These are phyloP conservation scores for Biscogniauxia mediterranea DNA, from an alignment of 2,329 filamentous ascomycete genomes.

Conservation along the genomic window DNA sequence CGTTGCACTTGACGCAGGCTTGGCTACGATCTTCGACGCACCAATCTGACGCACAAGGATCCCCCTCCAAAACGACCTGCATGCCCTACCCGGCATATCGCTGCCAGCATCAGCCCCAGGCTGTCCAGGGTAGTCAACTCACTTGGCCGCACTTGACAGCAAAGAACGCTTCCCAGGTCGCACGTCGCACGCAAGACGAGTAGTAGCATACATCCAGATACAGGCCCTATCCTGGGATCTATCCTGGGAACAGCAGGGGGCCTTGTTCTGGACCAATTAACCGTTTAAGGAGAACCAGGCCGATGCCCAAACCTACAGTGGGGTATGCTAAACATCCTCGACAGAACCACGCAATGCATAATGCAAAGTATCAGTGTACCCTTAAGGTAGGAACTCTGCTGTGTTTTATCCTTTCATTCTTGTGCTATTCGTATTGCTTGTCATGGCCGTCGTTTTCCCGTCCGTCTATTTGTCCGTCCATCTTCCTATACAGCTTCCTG, in stretches of 20 bases:
- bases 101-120: slow-evolving; percentile 7
- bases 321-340: slow-evolving; percentile 34
- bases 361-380: slow-evolving; percentile 33
- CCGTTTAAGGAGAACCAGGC: slow-evolving; percentile 26
- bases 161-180: slow-evolving; percentile 1
- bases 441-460: slow-evolving; percentile 18
- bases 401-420: slow-evolving; percentile 15
- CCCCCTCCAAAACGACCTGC: slow-evolving; percentile 28
- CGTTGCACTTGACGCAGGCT: slow-evolving; percentile 31
- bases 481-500: slow-evolving; percentile 12
- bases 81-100: slow-evolving; percentile 14
- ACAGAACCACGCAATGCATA: slow-evolving; percentile 34
- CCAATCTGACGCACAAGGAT: slow-evolving; percentile 37
- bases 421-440: slow-evolving; percentile 9
- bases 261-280: slow-evolving; percentile 20
- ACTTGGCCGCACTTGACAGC: not conserved
- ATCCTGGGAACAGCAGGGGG: slow-evolving; percentile 18
- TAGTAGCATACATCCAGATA: slow-evolving; percentile 1
- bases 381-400: slow-evolving; percentile 32
- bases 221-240: slow-evolving; percentile 22
- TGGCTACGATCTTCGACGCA: slow-evolving; percentile 36
- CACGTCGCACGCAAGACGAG: slow-evolving; percentile 5
- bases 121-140: not conserved
- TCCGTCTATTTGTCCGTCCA: slow-evolving; percentile 24
- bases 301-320: slow-evolving; percentile 33